phyloP scores from a whole-genome alignment of 73 alveolate genomes.

The Durusdinium trenchii region DNA sequence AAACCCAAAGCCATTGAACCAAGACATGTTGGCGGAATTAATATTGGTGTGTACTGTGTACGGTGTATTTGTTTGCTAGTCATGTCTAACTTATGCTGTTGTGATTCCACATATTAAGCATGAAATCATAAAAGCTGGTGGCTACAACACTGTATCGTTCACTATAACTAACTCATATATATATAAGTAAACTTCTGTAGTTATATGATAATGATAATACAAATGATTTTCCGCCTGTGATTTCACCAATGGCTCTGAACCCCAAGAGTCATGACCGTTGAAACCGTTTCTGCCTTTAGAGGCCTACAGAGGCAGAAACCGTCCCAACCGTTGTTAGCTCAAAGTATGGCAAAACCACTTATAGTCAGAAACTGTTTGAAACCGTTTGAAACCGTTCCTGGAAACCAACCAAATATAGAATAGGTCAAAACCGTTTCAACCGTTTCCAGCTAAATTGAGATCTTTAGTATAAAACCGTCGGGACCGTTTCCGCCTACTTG shows the following conservation, averaged over 20 bases:
- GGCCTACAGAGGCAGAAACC: background rate
- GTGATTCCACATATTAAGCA: too few relatives aligned
- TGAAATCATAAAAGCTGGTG: too few relatives aligned
- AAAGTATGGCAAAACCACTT: background rate
- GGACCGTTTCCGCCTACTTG: background rate
- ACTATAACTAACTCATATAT: too few relatives aligned
- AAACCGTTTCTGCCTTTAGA: background rate
- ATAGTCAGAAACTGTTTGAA: background rate
- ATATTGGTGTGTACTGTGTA: too few relatives aligned
- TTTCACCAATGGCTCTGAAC: background rate
- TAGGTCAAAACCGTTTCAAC: constrained; percentile 14
- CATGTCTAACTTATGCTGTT: too few relatives aligned
- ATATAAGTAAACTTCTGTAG: too few relatives aligned
- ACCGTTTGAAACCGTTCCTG: constrained; percentile 36
- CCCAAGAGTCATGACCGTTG: background rate
- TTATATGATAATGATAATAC: background rate
- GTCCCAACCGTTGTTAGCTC: background rate
- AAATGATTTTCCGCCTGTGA: background rate
- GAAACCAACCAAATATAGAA: background rate
- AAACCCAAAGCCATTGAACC: too few relatives aligned
- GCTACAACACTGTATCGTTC: too few relatives aligned
- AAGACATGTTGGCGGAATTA: too few relatives aligned
- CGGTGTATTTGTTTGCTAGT: too few relatives aligned
- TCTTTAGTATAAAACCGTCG: background rate
- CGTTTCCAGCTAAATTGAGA: background rate